Conservation (phyloP, 768 basidiomycete genomes). For the Scleroderma bovista region DNA sequence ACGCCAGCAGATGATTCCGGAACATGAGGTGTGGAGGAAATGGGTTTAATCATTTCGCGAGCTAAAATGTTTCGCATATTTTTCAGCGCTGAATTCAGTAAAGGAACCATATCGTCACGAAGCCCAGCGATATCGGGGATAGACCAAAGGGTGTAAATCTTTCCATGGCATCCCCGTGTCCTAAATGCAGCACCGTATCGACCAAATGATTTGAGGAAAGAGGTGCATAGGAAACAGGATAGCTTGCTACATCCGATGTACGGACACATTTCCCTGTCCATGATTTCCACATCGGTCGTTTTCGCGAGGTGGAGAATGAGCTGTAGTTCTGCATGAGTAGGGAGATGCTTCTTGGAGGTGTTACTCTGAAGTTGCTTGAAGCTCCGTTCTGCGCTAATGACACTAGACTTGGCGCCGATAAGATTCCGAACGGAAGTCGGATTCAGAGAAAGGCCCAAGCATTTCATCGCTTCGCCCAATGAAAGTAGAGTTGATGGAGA, state of each 20-base stretch:
- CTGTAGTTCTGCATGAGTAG: not conserved
- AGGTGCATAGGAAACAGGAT: conserved; percentile 1
- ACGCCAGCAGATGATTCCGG: conserved; percentile 1
- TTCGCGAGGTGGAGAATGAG: not conserved
- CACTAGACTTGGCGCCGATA: not conserved
- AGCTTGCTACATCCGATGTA: conserved; percentile 4
- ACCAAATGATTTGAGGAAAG: not conserved
- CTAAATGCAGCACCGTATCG: not conserved
- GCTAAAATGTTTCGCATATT: not conserved
- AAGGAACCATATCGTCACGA: not conserved
- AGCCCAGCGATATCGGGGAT: not conserved
- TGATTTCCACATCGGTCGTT: not conserved
- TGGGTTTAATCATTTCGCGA: not conserved
- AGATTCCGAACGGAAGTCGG: not conserved
- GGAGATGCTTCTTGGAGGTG: not conserved
- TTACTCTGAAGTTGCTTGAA: not conserved
- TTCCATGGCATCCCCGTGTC: conserved; percentile 1
- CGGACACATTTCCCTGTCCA: not conserved
- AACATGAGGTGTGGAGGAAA: not conserved
- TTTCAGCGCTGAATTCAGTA: not conserved
- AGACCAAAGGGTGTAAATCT: conserved; percentile 1
- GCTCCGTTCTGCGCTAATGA: not conserved
- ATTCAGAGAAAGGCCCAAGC: not conserved
- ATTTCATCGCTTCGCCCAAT: not conserved
- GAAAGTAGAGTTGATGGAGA: not conserved